Conservation (phyloP, 225 moss, liverwort and hornwort genomes). For the Polytrichum commune region DNA sequence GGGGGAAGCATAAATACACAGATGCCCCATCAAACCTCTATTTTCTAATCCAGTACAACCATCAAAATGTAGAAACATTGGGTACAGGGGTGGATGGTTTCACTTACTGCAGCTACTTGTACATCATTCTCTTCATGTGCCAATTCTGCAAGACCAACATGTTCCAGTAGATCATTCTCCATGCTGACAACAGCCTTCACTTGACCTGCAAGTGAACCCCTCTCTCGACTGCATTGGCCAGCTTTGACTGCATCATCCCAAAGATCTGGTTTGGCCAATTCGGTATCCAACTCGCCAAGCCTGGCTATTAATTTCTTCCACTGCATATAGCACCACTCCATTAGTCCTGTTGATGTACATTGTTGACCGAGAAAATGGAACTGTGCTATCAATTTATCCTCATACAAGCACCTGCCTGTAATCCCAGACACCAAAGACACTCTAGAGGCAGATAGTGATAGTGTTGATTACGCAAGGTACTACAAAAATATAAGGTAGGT, state of each 20-base stretch:
- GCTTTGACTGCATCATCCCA: constrained; percentile 81
- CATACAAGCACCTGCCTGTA: no score
- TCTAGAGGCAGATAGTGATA: neutral
- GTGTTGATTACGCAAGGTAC: no score
- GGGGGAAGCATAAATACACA: no score
- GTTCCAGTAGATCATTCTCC: constrained; percentile 78
- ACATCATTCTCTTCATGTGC: constrained; percentile 82
- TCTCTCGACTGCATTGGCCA: constrained; percentile 78
- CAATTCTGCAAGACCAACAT: constrained; percentile 88
- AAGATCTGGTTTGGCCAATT: constrained; percentile 66
- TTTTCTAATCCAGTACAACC: no score
- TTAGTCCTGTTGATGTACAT: neutral
- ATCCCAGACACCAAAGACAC: neutral
- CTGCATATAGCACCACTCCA: constrained; percentile 24
- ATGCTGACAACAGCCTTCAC: constrained; percentile 68
- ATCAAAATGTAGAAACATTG: no score
- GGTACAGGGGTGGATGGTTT: neutral
- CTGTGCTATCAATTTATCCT: neutral
- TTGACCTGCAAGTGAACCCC: constrained; percentile 68
- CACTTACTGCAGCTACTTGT: constrained; percentile 74
- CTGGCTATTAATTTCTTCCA: constrained; percentile 74
- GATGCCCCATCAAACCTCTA: no score
- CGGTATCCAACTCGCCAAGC: constrained; percentile 64
- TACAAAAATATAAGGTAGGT: no score
- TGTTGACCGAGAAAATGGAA: neutral